These are phyloP conservation scores for Nicotiana undulata DNA, from an alignment of 257 asterid genomes.

Conservation along the genomic window DNA sequence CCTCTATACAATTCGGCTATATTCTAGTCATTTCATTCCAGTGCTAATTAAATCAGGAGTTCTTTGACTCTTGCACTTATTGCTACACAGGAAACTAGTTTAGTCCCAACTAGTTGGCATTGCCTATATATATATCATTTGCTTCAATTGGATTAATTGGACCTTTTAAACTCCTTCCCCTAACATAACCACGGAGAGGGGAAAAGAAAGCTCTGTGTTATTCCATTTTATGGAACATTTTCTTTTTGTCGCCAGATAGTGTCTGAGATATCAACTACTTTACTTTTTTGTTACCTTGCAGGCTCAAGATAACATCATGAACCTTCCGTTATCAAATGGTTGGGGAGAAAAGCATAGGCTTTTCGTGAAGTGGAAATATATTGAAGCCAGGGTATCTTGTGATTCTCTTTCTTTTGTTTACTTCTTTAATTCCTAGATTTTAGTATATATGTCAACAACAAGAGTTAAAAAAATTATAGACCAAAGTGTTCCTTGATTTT, in stretches of 20 bases:
- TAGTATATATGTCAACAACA: not conserved
- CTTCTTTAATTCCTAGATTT: not conserved
- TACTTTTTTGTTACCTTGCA: conserved; percentile 14
- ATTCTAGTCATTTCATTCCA: not conserved
- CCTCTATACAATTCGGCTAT: not conserved
- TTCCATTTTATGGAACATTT: not conserved
- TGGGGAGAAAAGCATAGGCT: conserved; percentile 96
- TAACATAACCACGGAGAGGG: not conserved
- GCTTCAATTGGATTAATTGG: not conserved
- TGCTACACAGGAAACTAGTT: not conserved
- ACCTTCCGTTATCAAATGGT: conserved; percentile 77
- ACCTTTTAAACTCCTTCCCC: not conserved
- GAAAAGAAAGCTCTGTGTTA: not conserved
- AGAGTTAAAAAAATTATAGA: not conserved
- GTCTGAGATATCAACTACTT: not conserved
- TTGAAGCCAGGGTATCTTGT: conserved; percentile 76
- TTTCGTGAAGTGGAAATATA: conserved; percentile 87
- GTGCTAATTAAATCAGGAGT: not conserved
- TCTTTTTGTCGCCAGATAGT: not conserved
- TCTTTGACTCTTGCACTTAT: not conserved
- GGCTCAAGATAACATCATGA: conserved; percentile 96
- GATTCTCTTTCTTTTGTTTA: not conserved
- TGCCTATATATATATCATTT: not conserved
- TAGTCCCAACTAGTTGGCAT: not conserved
- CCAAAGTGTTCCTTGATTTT: not conserved